Conservation (phyloP, 768 basidiomycete genomes). For the Tremella yokohamensis region DNA sequence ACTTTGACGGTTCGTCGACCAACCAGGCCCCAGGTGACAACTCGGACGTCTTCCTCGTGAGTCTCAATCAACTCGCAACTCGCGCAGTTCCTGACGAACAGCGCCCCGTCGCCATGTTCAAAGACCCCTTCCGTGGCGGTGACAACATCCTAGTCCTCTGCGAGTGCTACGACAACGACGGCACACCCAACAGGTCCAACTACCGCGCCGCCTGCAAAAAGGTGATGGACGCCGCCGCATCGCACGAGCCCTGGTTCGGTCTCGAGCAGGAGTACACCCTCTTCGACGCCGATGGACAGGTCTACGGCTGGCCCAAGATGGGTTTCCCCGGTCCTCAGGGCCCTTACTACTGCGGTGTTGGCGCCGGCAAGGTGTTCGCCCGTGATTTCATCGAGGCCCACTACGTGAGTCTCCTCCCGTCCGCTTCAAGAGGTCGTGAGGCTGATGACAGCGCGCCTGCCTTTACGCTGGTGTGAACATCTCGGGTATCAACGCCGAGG, state of each 20-base stretch:
- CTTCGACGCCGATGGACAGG: constrained; percentile 83
- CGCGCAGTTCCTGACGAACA: constrained; percentile 11
- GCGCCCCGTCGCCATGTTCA: constrained; percentile 94
- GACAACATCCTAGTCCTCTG: constrained; percentile 97
- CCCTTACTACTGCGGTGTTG: constrained; percentile 99
- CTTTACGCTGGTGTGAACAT: constrained; percentile 94
- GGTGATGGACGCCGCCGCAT: constrained; percentile 70
- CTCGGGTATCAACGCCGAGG: constrained; percentile 98
- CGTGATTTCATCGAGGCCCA: constrained; percentile 99
- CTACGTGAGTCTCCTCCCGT: constrained; percentile 56
- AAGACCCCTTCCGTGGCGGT: constrained; percentile 97
- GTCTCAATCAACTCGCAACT: constrained; percentile 10
- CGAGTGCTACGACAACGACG: constrained; percentile 98
- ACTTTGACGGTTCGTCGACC: constrained; percentile 97
- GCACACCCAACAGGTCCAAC: constrained; percentile 95
- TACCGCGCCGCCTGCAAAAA: constrained; percentile 90
- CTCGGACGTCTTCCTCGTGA: constrained; percentile 88
- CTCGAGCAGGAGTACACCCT: constrained; percentile 99
- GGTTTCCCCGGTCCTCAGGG: constrained; percentile 99
- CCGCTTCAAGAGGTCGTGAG: constrained; percentile 3
- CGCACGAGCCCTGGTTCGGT: constrained; percentile 86
- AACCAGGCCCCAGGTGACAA: constrained; percentile 93
- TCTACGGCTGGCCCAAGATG: constrained; percentile 95
- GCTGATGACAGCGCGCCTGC: constrained; percentile 55
- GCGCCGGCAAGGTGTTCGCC: constrained; percentile 97